Conservation (phyloP, 108 stramenopile species). For the Parietichytrium sp. region DNA sequence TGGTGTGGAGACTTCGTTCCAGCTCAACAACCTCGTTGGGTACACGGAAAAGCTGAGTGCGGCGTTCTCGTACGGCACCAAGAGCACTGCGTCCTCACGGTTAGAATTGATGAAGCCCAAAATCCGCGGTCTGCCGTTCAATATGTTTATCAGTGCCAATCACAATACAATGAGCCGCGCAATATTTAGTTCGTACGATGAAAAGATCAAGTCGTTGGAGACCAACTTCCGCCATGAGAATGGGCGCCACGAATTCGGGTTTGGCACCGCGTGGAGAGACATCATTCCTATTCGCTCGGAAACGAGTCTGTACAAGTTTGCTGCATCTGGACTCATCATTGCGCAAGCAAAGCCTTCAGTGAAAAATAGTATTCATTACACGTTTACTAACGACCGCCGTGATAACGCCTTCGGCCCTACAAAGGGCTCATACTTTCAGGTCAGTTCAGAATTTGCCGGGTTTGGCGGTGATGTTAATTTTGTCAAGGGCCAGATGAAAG, state of each 20-base stretch:
- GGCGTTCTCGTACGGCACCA: conserved; percentile 34
- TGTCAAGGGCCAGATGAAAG: conserved; percentile 31
- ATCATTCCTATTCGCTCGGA: conserved; percentile 2
- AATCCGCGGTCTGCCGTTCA: not conserved
- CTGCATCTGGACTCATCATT: conserved; percentile 17
- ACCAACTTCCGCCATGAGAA: not conserved
- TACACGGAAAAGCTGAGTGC: conserved; percentile 33
- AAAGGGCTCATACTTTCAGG: not conserved
- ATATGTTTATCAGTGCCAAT: not conserved
- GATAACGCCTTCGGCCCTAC: conserved; percentile 24
- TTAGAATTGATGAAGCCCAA: not conserved
- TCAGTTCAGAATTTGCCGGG: not conserved
- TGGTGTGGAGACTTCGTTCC: conserved; percentile 27
- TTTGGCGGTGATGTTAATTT: conserved; percentile 17
- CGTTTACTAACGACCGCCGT: not conserved
- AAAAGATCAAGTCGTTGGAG: not conserved
- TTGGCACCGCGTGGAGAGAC: not conserved
- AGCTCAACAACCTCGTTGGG: not conserved
- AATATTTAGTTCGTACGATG: conserved; percentile 3
- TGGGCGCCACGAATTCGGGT: not conserved
- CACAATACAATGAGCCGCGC: conserved; percentile 14
- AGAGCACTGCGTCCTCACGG: conserved; percentile 28
- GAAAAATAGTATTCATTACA: conserved; percentile 24
- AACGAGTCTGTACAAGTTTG: conserved; percentile 13
- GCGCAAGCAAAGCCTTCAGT: conserved; percentile 23